Base-by-base conservation (phyloP, 1,139 yeast genomes). In the Geotrichum bryndzae region DNA sequence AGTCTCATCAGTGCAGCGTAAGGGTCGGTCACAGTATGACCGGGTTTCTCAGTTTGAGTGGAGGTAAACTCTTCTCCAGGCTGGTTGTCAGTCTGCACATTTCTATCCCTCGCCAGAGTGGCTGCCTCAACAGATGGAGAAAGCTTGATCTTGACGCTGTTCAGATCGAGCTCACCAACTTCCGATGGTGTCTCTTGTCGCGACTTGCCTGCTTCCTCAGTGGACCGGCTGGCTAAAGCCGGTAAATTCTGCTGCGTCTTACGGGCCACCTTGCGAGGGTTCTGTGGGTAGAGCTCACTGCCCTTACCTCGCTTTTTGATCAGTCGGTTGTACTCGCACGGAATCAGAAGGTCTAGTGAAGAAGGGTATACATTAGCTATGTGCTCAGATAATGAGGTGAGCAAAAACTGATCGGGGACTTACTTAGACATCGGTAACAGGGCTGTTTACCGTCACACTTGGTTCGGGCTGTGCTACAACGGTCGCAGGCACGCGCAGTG, bases 241-340 rank as follows among this genome's bases (percentile, higher is more conserved):
- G 29, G 52, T 10, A 50, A 23, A 50, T 25, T 50, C 18, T 25
- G 41, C n/a, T 50, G 54, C 6, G 31, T 22, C 46, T 52, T 59
- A 38, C 57, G 57, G 23, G 35, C 27, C 7, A 56, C 50, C 25
- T 59, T 59, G n/a, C 61, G 58, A 5, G 62, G 61, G 23, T 57
- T 62, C 29, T 61, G 67, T 10, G 69, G 65, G 53, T 71, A 71
- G 27, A 69, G 67, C 53, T 67, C 68, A 35, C 71, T 65, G 10
- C 79, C 79, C 57, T 79, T 70, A 6, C 80, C 80, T 48, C 80
- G 70, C 64, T 76, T 75, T 66, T 74, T 77, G 33, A 77, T 77
- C 41, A 70, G 68, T 38, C 80, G 68, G 3, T 73, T 65, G 61
- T 77, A 77, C 1, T 76, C 75, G 60, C 80, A 77, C 0, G 68